These are phyloP conservation scores for Candida sp. DNA, from an alignment of 1,139 yeast species.

Conservation along the genomic window DNA sequence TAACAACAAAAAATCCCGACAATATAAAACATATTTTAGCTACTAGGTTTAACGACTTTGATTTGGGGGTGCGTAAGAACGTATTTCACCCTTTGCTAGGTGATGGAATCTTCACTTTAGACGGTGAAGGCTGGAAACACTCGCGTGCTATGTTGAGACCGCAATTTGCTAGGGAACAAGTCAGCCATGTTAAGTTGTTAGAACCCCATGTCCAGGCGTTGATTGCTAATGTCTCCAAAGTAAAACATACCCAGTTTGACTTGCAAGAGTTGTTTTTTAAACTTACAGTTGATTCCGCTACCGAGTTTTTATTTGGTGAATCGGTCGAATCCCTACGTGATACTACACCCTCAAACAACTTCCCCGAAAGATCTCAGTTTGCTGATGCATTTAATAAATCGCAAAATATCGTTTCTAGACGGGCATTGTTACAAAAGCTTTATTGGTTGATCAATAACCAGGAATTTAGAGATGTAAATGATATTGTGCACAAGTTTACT, in stretches of 20 bases:
- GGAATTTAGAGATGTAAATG: conserved; percentile 27
- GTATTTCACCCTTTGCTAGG: conserved; percentile 46
- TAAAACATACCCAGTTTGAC: conserved; percentile 34
- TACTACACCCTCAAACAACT: conserved; percentile 10
- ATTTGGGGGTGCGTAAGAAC: conserved; percentile 46
- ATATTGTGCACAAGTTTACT: conserved; percentile 31
- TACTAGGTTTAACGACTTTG: conserved; percentile 48
- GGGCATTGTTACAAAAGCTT: conserved; percentile 32
- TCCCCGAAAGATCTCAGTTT: conserved; percentile 35
- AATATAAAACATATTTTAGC: conserved; percentile 39
- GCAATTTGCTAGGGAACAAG: conserved; percentile 55
- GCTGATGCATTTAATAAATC: conserved; percentile 41
- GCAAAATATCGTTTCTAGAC: conserved; percentile 31
- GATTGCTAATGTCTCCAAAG: conserved; percentile 26
- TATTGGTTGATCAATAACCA: conserved; percentile 29
- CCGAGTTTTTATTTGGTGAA: conserved; percentile 61
- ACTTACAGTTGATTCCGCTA: conserved; percentile 55
- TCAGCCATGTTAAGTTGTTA: conserved; percentile 44
- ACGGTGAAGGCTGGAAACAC: conserved; percentile 56
- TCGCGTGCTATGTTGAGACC: conserved; percentile 58
- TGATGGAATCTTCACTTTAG: conserved; percentile 56
- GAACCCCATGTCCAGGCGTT: conserved; percentile 46
- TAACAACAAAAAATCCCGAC: conserved; percentile 34
- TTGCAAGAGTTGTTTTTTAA: conserved; percentile 47
- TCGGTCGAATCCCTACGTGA: conserved; percentile 42